Evolutionary conservation across 495 filamentous ascomycete genomes (phyloP), one percentile per base, ranked within the genome.

Genomic region (Neurospora hispaniola): DNA sequence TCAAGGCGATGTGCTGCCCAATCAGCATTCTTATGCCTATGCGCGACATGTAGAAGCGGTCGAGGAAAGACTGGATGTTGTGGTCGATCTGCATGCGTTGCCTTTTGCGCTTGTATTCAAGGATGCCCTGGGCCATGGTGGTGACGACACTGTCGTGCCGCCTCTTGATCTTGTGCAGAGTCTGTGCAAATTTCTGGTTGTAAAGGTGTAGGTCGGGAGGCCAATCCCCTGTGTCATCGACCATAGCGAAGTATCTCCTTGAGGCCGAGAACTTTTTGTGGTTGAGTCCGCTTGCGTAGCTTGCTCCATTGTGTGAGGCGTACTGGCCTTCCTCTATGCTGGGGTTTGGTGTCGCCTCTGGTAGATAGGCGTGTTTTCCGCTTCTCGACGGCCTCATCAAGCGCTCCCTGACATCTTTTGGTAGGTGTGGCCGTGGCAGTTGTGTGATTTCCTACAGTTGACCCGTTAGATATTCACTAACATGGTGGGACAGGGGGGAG

Each of bases 41-140:
- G n/a, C 96, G 94, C 42, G 94, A 97, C 96, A 99, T 99, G 85
- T 99, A 99, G 80, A 99, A 99, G 70, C 96, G 92, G 83, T 99
- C 96, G 72, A 99, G 89, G 84, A 99, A 99, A 70, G 91, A 89
- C 79, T 99, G 96, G 70, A 99, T 97, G 71, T 93, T 96, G 72
- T 93, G 90, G 83, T 98, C 96, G 79, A 99, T 99, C 80, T 98
- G 96, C 91, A 98, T 95, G 59, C 96, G 89, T 85, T 99, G 96
- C 72, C 93, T 89, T 78, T 91, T 96, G 59, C 96, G 92, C 83
- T 99, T 99, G 86, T 96, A 99, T 83, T 99, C 96, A 69, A 97
- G 86, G 75, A 99, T 97, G 69, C 96, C 96, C 82, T 98, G 96
- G 9, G 96, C 96, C 86, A 88, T 85, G 31, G 96, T 98, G 31